phyloP scores from a whole-genome alignment of 169 alveolate genomes.

The Pseudocohnilembus persalinus region DNA sequence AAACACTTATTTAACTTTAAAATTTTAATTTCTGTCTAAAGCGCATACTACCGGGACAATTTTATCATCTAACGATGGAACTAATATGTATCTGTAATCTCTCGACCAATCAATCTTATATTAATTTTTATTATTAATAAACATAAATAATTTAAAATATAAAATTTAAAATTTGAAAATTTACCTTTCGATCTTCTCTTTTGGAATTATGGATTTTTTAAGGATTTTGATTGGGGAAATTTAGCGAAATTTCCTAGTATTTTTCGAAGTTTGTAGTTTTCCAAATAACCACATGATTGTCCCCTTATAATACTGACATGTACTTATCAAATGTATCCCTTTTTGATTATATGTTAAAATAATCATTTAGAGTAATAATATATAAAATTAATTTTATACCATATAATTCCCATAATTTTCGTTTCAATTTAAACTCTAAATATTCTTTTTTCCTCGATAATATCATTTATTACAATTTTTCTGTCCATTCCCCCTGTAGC shows the following conservation, averaged over 20 bases:
- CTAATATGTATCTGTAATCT: conserved; percentile 27
- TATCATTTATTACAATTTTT: conserved; percentile 22
- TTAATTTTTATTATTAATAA: too few species aligned
- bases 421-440: conserved; percentile 6
- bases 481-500: conserved; percentile 37
- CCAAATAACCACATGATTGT: conserved; percentile 34
- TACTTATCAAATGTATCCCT: conserved; percentile 42
- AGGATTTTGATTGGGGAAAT: background rate
- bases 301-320: conserved; percentile 25
- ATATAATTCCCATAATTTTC: conserved; percentile 30
- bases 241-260: background rate
- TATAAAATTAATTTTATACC: too few species aligned
- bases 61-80: conserved; percentile 46
- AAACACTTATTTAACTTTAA: conserved; percentile 24
- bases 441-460: conserved; percentile 8
- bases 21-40: conserved; percentile 31
- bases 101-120: conserved; percentile 2
- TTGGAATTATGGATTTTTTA: conserved; percentile 10
- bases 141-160: too few species aligned
- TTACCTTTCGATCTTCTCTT: conserved; percentile 43
- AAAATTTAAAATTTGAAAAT: too few species aligned
- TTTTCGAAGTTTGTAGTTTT: conserved; percentile 28
- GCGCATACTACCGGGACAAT: conserved; percentile 27
- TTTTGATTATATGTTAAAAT: too few species aligned
- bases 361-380: too few species aligned